Evolutionary conservation across 768 basidiomycete genomes (phyloP), one percentile per base, ranked within the genome.

Genomic region (Tricholomella constricta): DNA sequence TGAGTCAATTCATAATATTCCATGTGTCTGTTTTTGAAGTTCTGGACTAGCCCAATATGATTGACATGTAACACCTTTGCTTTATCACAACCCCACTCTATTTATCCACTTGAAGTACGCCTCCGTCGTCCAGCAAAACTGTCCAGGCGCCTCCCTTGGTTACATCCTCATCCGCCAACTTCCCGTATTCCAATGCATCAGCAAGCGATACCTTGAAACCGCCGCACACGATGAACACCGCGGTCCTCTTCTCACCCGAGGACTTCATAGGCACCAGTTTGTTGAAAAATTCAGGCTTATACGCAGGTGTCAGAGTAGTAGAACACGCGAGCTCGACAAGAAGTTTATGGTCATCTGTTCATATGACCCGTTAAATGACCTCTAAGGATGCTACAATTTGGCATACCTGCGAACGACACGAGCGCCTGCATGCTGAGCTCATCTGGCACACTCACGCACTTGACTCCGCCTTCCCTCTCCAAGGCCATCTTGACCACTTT

Each of bases 321-420:
- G 88, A 76, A 57, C 89, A 90, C 1, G 90, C 85, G 20, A 91
- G 73, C 60, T 92, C 89, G 9, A 88, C 81, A 22, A 91, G 72
- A 51, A 84, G 71, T 66, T 88, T 89, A 62, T 91, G 89, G 54
- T 89, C 87, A 56, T 88, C 89, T 88, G 58, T 50, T 17, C 42
- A 50, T 34, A 23, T 26, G 35, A 31, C 29, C 26, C 20, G 27
- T 37, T 26, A 17, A 31, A 45, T 20, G 23, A 26, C 22, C 22
- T 42, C n/a, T 22, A 6, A 10, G 42, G 12, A n/a, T 10, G 15
- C 19, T 25, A 6, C 34, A 17, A 14, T 27, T 45, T 19, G 7
- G 62, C 79, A 57, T 61, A 89, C 89, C 78, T 58, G 84, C 80
- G 60, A 91, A 88, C 9, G 58, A 60, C 17, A 70, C 63, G 2